Conservation (phyloP, 2,329 filamentous ascomycete species). For the Pyrenochaeta sp. region DNA sequence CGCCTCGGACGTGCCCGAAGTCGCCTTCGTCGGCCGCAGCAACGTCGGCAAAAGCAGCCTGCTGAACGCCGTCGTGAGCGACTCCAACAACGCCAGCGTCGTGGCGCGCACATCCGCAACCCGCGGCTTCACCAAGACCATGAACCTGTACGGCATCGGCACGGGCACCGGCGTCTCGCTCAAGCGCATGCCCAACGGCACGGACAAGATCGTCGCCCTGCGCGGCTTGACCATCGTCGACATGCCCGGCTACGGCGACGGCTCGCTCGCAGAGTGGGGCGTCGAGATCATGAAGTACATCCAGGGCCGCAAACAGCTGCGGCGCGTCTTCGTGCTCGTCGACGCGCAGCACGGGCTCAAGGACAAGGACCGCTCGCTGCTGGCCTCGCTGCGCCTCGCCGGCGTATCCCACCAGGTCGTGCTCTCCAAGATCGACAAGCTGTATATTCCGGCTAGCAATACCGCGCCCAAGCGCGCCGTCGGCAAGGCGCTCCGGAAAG, state of each 20-base stretch:
- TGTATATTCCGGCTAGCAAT: constrained; percentile 35
- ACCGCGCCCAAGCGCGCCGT: constrained; percentile 22
- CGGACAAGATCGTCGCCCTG: constrained; percentile 43
- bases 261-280: constrained; percentile 68
- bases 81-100: constrained; percentile 54
- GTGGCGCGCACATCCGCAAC: constrained; percentile 61
- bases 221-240: constrained; percentile 68
- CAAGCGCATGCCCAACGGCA: constrained; percentile 21
- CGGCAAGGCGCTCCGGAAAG: constrained; percentile 15
- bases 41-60: constrained; percentile 75
- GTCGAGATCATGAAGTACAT: constrained; percentile 73
- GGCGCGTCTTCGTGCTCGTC: constrained; percentile 69
- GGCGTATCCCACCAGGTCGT: constrained; percentile 70
- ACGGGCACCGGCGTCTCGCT: constrained; percentile 31
- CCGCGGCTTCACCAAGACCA: constrained; percentile 68
- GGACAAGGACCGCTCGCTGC: constrained; percentile 63
- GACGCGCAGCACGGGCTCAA: constrained; percentile 71
- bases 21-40: constrained; percentile 72
- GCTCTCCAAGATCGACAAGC: constrained; percentile 68
- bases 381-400: constrained; percentile 63
- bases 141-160: constrained; percentile 72
- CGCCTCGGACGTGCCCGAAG: constrained; percentile 63
- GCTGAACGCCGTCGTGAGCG: constrained; percentile 65
- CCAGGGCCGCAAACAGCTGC: constrained; percentile 66
- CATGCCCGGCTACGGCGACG: constrained; percentile 75